Base-by-base conservation (phyloP, 2,329 filamentous ascomycete species). In the Paraphaeosphaeria minitans region DNA sequence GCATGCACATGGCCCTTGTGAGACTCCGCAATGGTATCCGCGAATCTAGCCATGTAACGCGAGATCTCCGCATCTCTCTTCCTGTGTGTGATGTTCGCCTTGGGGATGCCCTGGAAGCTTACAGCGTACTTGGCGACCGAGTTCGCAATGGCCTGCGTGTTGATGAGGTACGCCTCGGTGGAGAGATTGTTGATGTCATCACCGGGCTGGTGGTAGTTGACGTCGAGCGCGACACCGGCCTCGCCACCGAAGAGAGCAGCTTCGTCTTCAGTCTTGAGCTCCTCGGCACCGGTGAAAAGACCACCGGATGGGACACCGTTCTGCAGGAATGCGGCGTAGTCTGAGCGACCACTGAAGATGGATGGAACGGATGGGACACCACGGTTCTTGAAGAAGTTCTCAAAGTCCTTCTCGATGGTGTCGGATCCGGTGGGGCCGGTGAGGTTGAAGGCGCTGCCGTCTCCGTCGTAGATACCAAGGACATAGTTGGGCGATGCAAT, bases 311-410 rank as follows among this genome's bases (percentile, higher is more conserved):
- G 72, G 35, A 78, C 76, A 33, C 76, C 77, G 56, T 74, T 76
- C 53, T 75, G 69, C 41, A 79, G 71, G 71, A 79, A 78, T 7
- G 75, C 74, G 35, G 75, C 77, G 62, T 79, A 79, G 61, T 79
- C 77, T 24, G 73, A 76, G 59, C 77, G 76, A 24, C 75, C 71
- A 52, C 69, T 64, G 66, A 77, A 79, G 43, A 73, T 67, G 21
- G 75, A 73, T 29, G 75, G 70, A 1, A 76, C 74, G 55, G 73
- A 66, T 5, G 68, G 53, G 8, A 66, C 56, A 22, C 70, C 75
- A 39, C 70, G 74, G 42, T 63, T 64, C 57, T 74, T 68, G 66
- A 76, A 78, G 61, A 77, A 74, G 47, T 66, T 57, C 49, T 75
- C 69, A 41, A 76, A 72, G 57, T 77, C 70, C 46, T 68, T 71